Evolutionary conservation across 805 yeast genomes (phyloP), one percentile per base, ranked within the genome.

Genomic region (Pichia insulana): DNA sequence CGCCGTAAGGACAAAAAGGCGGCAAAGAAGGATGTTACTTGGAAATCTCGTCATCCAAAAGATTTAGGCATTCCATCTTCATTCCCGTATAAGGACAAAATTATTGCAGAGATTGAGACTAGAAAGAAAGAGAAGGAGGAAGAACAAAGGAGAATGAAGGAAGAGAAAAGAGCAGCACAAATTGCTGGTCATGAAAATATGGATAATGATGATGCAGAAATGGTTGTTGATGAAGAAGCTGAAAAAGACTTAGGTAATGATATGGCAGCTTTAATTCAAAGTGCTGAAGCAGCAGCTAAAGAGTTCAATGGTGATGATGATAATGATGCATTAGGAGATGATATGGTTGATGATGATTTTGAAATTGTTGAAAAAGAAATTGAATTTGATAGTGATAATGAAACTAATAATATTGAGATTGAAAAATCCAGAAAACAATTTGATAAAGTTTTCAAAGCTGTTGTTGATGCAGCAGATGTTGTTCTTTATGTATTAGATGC

Each of bases 61-160:
- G 97, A 89, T 61, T 89, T 90, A 10, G 97, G 97, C 50, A 90
- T 92, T 53, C 98, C 98, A 43, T 70, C 95, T 40, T 79, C 81
- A 54, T 92, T 88, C 73, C 98, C 98, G 28, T 92, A 88, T 69
- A 92, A 90, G 63, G 94, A 84, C 50, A 74, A 76, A 62, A 78
- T 92, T 44, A 67, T 92, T 44, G 68, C 66, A 48, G 86, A 83
- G 53, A 77, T 84, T 47, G 92, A 84, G 62, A 76, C 71, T 26
- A 65, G 67, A 36, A 77, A 80, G 61, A 65, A 74, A 59, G 59
- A 59, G 17, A 80, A 74, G 31, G 65, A 67, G 43, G 85, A 79
- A 56, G 75, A 68, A 43, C 78, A 69, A 51, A 73, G 68, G 42
- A 59, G 65, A 45, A 63, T 67, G 50, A 80, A 60, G 62, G 68